Conservation (phyloP, 2,329 filamentous ascomycete species). For the Claviceps paspali region DNA sequence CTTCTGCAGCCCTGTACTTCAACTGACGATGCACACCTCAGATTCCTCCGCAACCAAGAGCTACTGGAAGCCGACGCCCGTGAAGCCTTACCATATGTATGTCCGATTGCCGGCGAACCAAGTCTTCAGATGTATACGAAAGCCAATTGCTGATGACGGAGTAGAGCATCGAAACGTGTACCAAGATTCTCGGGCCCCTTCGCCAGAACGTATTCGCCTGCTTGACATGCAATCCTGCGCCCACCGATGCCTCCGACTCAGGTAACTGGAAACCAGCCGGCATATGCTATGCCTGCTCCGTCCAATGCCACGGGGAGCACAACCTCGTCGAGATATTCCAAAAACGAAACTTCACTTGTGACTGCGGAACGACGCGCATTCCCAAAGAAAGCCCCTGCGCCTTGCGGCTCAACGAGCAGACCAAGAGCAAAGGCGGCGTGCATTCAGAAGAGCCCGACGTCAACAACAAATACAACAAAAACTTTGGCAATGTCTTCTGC, state of each 20-base stretch:
- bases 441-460: conserved; percentile 57
- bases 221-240: conserved; percentile 79
- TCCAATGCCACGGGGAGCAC: conserved; percentile 93
- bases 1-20: background rate
- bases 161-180: conserved; percentile 87
- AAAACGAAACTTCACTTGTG: conserved; percentile 91
- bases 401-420: conserved; percentile 56
- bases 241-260: conserved; percentile 41
- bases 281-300: conserved; percentile 92
- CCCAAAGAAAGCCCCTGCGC: conserved; percentile 56
- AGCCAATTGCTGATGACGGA: conserved; percentile 11
- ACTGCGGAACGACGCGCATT: conserved; percentile 81
- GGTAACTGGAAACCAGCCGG: conserved; percentile 48
- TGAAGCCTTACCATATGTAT: conserved; percentile 83
- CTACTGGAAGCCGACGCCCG: conserved; percentile 87
- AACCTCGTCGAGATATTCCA: conserved; percentile 88
- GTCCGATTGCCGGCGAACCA: too few species aligned
- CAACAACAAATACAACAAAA: conserved; percentile 86
- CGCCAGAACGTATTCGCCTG: conserved; percentile 87
- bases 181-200: conserved; percentile 72
- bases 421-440: conserved; percentile 61
- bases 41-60: conserved; percentile 80
- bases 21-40: conserved; percentile 17
- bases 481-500: conserved; percentile 87
- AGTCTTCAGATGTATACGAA: too few species aligned